Conservation (phyloP, 169 alveolate genomes). For the Plasmodium yoelii region DNA sequence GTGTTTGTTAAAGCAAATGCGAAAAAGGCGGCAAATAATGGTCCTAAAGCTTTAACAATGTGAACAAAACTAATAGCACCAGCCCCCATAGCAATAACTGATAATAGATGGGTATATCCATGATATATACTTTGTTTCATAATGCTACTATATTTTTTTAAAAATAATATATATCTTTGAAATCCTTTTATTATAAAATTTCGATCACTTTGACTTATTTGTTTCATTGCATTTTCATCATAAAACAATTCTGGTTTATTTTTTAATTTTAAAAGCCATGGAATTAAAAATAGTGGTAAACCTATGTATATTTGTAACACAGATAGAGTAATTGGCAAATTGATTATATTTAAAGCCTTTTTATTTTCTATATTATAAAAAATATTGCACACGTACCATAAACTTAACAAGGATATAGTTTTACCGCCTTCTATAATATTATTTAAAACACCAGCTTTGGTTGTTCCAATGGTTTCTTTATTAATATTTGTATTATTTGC, state of each 20-base stretch:
- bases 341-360: slow-evolving; percentile 82
- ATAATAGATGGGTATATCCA: slow-evolving; percentile 78
- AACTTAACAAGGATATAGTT: slow-evolving; percentile 56
- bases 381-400: slow-evolving; percentile 84
- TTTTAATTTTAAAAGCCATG: slow-evolving; percentile 78
- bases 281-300: slow-evolving; percentile 81
- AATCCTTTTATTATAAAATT: slow-evolving; percentile 48
- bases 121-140: slow-evolving; percentile 80
- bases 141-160: slow-evolving; percentile 69
- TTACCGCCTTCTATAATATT: slow-evolving; percentile 66
- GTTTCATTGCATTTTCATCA: slow-evolving; percentile 48
- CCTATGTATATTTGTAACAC: slow-evolving; percentile 85
- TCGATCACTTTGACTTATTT: slow-evolving; percentile 46
- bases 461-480: neutral
- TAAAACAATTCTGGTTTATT: slow-evolving; percentile 63
- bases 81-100: slow-evolving; percentile 83
- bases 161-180: slow-evolving; percentile 49
- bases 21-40: slow-evolving; percentile 82
- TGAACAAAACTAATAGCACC: slow-evolving; percentile 84
- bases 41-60: slow-evolving; percentile 83
- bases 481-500: slow-evolving; percentile 8
- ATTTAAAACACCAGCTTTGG: slow-evolving; percentile 31
- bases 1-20: slow-evolving; percentile 74
- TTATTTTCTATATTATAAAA: slow-evolving; percentile 84
- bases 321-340: slow-evolving; percentile 83